These are phyloP conservation scores for Boechera divaricarpa DNA, from an alignment of 345 rosid genomes.

Conservation along the genomic window DNA sequence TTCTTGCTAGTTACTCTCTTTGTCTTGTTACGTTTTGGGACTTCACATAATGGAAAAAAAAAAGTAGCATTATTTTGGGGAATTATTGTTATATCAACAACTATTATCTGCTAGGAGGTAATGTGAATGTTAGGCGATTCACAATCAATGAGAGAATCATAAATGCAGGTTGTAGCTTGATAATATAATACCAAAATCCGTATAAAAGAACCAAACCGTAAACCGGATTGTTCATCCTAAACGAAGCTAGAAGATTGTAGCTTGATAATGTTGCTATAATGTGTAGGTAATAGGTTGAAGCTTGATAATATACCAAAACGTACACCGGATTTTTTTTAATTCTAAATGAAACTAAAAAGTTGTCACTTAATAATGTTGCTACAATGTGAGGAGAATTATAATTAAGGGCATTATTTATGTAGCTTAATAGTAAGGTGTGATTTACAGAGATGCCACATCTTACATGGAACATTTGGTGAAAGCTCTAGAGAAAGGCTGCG, in stretches of 20 bases:
- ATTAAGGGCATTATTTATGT: not conserved
- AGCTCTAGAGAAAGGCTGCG: slow-evolving; percentile 56
- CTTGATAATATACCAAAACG: too few species aligned
- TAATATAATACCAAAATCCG: not conserved
- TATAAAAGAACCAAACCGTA: not conserved
- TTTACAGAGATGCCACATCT: slow-evolving; percentile 47
- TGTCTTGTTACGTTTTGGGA: not conserved
- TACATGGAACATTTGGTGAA: slow-evolving; percentile 78
- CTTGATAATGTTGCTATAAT: too few species aligned
- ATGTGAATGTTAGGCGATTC: not conserved
- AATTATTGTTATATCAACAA: not conserved
- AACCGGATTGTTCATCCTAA: not conserved
- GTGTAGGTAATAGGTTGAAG: too few species aligned
- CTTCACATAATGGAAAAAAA: not conserved
- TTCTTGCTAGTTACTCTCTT: too few species aligned
- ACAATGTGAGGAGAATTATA: not conserved
- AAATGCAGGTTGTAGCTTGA: not conserved
- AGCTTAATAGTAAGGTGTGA: not conserved
- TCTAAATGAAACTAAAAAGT: not conserved
- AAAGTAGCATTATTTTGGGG: not conserved
- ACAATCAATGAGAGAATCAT: not conserved
- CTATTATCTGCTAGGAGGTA: not conserved
- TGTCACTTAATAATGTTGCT: slow-evolving; percentile 7
- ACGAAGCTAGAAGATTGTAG: not conserved
- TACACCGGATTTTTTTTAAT: too few species aligned